Evolutionary conservation across 495 filamentous ascomycete genomes (phyloP), one percentile per base, ranked within the genome.

Genomic region (Lentithecium fluviatile): DNA sequence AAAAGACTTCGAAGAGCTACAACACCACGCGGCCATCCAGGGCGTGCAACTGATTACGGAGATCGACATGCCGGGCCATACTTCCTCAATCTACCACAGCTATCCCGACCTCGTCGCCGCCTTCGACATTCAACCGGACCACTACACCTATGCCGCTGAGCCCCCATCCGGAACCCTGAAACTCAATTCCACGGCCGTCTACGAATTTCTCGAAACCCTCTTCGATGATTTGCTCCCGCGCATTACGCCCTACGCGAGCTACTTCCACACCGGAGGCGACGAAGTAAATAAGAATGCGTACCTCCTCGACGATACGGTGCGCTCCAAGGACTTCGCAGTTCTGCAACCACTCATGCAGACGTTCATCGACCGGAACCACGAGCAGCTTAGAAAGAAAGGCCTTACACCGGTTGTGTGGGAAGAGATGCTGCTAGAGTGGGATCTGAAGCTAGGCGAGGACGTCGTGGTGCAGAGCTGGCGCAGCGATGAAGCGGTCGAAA

Each of bases 221-320:
- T 83, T 86, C 66, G 75, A 75, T 24, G 89, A 94, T 67, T 67
- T 94, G 17, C 71, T 92, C n/a, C 88, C 89, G 15, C 79, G 89
- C 17, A 59, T 91, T 3, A 73, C 72, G 11, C 83, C 84, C 0
- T 86, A 88, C 68, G 76, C 82, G 17, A 71, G 80, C 7, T 90
- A 90, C 69, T 91, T 90, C 77, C 89, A 94, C 71, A 88, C 87
- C 0, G 89, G 89, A 37, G 89, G 89, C 40, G 89, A 94, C 68
- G 89, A 93, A 72, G 81, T 93, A 36, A 91, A 92, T 71, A 73
- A 74, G 45, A 85, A 89, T 62, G 83, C 84, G 59, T 92, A 89
- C 71, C 71, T 73, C 42, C 79, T 90, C n/a, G 90, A 94, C 67
- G 78, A 83, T 17, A 85, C 82, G 0, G 81, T 94, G 34, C 68